Conservation (phyloP, 164 flowering plant species). For the Piper longum region DNA sequence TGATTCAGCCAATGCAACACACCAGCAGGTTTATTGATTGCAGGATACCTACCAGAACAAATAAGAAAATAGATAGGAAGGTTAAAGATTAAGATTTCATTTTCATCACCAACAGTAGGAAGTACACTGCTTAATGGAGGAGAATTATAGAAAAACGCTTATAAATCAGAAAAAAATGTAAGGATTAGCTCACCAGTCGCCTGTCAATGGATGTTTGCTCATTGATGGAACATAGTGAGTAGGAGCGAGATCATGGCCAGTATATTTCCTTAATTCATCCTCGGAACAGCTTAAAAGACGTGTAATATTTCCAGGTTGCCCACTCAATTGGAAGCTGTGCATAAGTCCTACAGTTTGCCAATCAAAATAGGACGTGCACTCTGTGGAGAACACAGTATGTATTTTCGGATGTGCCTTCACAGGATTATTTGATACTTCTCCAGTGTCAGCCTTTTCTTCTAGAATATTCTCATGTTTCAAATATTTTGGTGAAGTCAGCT, state of each 20-base stretch:
- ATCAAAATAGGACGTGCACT: slow-evolving; percentile 81
- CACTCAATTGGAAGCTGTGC: slow-evolving; percentile 86
- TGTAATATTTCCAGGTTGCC: slow-evolving; percentile 94
- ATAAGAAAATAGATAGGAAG: neutral
- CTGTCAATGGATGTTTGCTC: slow-evolving; percentile 89
- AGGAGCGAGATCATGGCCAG: slow-evolving; percentile 86
- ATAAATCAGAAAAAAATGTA: neutral
- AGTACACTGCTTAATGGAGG: neutral
- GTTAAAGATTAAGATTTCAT: neutral
- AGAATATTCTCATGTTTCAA: slow-evolving; percentile 20
- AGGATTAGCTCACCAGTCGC: slow-evolving; percentile 58
- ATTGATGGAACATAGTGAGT: slow-evolving; percentile 98
- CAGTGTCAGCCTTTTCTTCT: slow-evolving; percentile 16
- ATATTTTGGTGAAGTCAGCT: slow-evolving; percentile 59
- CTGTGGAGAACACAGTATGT: slow-evolving; percentile 90
- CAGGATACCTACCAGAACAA: slow-evolving; percentile 72
- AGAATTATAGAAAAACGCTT: neutral
- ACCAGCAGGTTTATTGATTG: slow-evolving; percentile 95
- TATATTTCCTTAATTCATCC: slow-evolving; percentile 57
- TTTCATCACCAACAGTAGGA: neutral
- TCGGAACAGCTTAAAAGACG: slow-evolving; percentile 95
- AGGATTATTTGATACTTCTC: slow-evolving; percentile 20
- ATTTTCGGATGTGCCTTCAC: slow-evolving; percentile 52
- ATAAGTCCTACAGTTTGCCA: slow-evolving; percentile 98
- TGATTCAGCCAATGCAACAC: slow-evolving; percentile 97